Conservation (phyloP, 2,329 filamentous ascomycete genomes). For the Salinomyces thailandicus region DNA sequence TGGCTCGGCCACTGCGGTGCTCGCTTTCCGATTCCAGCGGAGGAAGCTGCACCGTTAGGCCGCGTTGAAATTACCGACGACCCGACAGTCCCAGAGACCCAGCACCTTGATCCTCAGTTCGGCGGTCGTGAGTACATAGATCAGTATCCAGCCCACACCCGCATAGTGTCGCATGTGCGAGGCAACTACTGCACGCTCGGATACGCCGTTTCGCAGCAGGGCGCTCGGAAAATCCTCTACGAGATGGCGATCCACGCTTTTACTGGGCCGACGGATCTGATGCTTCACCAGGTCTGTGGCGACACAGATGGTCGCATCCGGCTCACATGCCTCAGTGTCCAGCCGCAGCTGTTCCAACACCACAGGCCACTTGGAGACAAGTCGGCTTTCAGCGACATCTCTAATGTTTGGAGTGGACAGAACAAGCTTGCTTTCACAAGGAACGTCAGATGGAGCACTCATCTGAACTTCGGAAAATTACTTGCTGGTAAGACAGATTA, state of each 20-base stretch:
- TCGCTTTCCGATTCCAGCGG: conserved; percentile 13
- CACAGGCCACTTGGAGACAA: conserved; percentile 32
- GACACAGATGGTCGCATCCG: conserved; percentile 18
- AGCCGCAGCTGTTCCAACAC: conserved; percentile 39
- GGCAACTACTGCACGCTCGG: conserved; percentile 32
- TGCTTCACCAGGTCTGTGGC: conserved; percentile 24
- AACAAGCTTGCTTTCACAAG: conserved; percentile 21
- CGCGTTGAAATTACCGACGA: conserved; percentile 15
- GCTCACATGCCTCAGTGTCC: conserved; percentile 32
- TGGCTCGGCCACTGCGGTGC: conserved; percentile 36
- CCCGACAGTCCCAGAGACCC: conserved; percentile 13
- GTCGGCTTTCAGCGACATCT: conserved; percentile 30
- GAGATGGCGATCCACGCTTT: conserved; percentile 35
- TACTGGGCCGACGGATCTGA: conserved; percentile 28
- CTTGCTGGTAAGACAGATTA: conserved; percentile 28
- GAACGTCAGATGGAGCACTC: conserved; percentile 33
- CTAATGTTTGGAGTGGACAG: no score
- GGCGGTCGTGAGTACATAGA: conserved; percentile 8
- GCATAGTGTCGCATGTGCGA: conserved; percentile 33
- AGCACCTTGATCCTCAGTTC: conserved; percentile 15
- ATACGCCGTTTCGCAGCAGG: conserved; percentile 36
- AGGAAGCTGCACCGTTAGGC: conserved; percentile 11
- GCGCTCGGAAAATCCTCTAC: conserved; percentile 33
- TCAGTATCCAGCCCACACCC: conserved; percentile 28
- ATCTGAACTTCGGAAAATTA: conserved; percentile 33